Evolutionary conservation across 257 asterid species (phyloP).

Genomic region (Solanum sejunctum): DNA sequence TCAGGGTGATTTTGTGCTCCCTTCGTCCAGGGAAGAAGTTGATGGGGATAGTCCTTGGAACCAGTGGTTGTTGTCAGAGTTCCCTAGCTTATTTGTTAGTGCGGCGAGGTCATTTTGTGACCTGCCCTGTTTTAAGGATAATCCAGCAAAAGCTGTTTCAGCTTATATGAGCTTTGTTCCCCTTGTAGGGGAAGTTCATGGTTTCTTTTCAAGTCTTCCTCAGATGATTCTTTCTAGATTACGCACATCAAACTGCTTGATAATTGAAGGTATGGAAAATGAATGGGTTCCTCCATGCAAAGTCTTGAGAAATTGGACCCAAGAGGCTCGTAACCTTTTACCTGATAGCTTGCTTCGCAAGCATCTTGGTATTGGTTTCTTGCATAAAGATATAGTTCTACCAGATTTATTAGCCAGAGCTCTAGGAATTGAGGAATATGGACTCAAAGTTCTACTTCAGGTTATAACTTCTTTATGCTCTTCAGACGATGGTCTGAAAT

Average conservation of each 20-base stretch:
- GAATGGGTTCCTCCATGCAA: constrained; percentile 91
- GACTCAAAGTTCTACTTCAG: constrained; percentile 51
- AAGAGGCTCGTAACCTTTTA: constrained; percentile 50
- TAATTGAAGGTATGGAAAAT: constrained; percentile 43
- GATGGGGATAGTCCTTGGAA: constrained; percentile 94
- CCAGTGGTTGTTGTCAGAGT: constrained; percentile 85
- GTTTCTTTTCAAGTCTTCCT: constrained; percentile 81
- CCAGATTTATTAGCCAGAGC: constrained; percentile 80
- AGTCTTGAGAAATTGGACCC: constrained; percentile 85
- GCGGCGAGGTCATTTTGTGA: constrained; percentile 66
- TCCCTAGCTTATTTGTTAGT: constrained; percentile 71
- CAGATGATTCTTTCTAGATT: constrained; percentile 66
- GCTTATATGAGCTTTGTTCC: constrained; percentile 87
- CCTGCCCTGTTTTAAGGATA: constrained; percentile 66
- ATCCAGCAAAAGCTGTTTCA: constrained; percentile 64
- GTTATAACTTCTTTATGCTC: constrained; percentile 50
- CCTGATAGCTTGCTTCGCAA: constrained; percentile 58
- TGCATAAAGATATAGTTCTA: constrained; percentile 63
- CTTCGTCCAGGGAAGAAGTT: constrained; percentile 98
- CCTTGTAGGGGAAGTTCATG: constrained; percentile 82
- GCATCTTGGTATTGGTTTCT: constrained; percentile 84
- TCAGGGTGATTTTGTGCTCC: constrained; percentile 95
- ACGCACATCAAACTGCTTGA: constrained; percentile 70
- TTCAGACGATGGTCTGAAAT: constrained; percentile 41
- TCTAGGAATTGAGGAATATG: constrained; percentile 83